Conservation (phyloP, 1,284 basidiomycete species). For the Ceratobasidium sp. region DNA sequence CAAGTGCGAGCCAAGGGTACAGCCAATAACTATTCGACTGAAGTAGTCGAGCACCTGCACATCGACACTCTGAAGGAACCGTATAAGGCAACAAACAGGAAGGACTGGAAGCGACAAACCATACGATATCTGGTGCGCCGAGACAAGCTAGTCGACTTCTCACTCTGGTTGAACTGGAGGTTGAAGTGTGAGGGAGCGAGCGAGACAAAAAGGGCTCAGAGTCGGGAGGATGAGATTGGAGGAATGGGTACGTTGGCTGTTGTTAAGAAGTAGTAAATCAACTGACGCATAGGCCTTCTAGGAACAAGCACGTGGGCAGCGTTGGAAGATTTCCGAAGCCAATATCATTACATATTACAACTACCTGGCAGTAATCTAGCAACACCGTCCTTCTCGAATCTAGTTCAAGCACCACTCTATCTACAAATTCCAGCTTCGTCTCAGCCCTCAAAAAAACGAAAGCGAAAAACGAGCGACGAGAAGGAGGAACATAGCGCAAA, state of each 20-base stretch:
- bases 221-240: background rate
- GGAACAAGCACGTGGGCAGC: background rate
- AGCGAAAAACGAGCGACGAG: background rate
- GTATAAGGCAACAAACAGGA: background rate
- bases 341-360: too few species aligned
- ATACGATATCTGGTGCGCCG: background rate
- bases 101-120: constrained; percentile 14
- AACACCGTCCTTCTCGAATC: too few species aligned
- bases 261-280: background rate
- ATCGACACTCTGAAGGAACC: constrained; percentile 20
- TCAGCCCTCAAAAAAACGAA: background rate
- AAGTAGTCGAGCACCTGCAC: constrained; percentile 4
- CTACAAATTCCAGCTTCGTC: too few species aligned
- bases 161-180: background rate
- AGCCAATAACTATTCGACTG: constrained; percentile 9
- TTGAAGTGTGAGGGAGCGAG: background rate
- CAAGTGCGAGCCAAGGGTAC: constrained; percentile 8
- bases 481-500: background rate
- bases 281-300: background rate
- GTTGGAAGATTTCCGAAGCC: too few species aligned
- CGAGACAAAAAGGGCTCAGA: background rate
- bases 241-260: background rate
- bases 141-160: background rate
- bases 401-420: background rate
- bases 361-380: too few species aligned